A percentile compares a stretch with the other conserved stretches of the same genome.
Evolutionary conservation across 345 rosid genomes (phyloP).

Genomic region (Eucalyptus marginata): DNA sequence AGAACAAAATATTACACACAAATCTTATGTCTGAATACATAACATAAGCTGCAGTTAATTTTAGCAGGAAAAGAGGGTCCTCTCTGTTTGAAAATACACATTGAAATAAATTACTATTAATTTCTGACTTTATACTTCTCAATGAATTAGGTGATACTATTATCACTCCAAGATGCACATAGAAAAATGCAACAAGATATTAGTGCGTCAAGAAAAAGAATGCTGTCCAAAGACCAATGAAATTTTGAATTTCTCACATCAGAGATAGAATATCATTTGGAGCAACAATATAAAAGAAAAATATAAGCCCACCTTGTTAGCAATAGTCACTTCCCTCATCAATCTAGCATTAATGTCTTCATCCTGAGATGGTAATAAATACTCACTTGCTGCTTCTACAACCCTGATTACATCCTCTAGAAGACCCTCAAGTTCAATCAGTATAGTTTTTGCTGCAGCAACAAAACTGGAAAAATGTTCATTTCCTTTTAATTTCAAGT

Average conservation of each 20-base stretch:
- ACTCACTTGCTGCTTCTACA: slow-evolving; percentile 18
- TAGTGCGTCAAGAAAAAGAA: neutral
- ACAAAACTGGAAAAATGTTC: neutral
- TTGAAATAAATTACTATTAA: neutral
- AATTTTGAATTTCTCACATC: neutral
- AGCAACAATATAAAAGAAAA: neutral
- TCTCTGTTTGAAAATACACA: neutral
- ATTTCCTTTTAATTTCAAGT: neutral
- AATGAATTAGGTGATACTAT: neutral
- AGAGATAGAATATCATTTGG: neutral
- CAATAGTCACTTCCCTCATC: slow-evolving; percentile 3
- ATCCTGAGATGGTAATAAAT: slow-evolving; percentile 5
- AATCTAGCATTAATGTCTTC: slow-evolving; percentile 4
- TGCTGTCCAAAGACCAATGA: neutral
- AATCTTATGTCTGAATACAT: neutral
- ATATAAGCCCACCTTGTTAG: slow-evolving; percentile 24
- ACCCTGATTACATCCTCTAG: slow-evolving; percentile 27
- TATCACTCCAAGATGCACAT: neutral
- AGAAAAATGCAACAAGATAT: neutral
- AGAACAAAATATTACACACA: neutral
- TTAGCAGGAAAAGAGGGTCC: neutral
- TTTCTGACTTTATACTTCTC: neutral
- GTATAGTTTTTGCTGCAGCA: slow-evolving; percentile 39
- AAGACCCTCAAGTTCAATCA: slow-evolving; percentile 37
- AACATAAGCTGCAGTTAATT: neutral